phyloP scores from a whole-genome alignment of 2,329 filamentous ascomycete genomes.

The Epichloe uncinata region DNA sequence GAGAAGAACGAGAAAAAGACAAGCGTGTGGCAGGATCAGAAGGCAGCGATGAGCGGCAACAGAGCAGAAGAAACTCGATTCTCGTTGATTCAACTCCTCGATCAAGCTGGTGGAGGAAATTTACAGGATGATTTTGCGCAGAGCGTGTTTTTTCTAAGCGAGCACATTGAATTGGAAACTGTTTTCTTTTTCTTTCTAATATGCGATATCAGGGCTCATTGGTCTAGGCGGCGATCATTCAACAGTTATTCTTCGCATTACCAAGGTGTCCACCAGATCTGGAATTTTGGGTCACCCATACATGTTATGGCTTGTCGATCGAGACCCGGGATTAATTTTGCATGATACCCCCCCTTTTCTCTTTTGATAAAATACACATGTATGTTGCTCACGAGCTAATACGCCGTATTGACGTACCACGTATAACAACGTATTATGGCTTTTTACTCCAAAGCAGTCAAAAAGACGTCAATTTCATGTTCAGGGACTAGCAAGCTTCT shows the following conservation, averaged over 20 bases:
- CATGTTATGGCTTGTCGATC: background rate
- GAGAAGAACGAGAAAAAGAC: conserved; percentile 27
- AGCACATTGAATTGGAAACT: background rate
- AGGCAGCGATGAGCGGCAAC: conserved; percentile 31
- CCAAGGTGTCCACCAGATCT: background rate
- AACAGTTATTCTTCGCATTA: background rate
- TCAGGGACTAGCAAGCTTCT: no score
- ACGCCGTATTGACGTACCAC: no score
- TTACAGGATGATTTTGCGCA: conserved; percentile 25
- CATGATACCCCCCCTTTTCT: conserved; percentile 2
- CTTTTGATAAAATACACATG: background rate
- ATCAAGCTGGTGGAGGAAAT: conserved; percentile 48
- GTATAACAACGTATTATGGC: no score
- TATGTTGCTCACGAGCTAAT: background rate
- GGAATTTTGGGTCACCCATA: background rate
- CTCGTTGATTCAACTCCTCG: conserved; percentile 35
- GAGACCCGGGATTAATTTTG: background rate
- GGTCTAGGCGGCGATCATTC: background rate
- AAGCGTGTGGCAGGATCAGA: conserved; percentile 23
- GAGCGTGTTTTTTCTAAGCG: conserved; percentile 1
- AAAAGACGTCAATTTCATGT: no score
- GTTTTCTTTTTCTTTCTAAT: background rate
- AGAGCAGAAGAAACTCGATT: conserved; percentile 25
- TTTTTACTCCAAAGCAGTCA: no score
- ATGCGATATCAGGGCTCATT: background rate